Evolutionary conservation across 2,329 filamentous ascomycete genomes (phyloP).

Genomic region (Teratosphaeria pseudoeucalypti): DNA sequence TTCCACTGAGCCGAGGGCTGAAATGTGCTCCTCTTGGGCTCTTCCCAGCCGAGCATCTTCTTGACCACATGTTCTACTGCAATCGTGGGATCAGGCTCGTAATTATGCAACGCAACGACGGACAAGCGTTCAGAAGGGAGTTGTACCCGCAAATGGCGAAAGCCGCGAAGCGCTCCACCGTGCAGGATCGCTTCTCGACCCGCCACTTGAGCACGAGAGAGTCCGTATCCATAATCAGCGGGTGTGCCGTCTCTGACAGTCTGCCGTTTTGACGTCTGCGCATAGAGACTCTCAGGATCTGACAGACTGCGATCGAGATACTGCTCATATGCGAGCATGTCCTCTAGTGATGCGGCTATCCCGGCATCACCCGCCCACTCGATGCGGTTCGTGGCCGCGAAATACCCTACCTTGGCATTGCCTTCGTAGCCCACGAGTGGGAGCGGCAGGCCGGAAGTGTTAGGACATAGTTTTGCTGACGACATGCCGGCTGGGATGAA

Average conservation of each 20-base stretch:
- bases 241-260: conserved; percentile 26
- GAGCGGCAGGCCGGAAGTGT: conserved; percentile 29
- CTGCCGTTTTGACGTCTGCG: conserved; percentile 18
- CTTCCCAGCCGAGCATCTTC: conserved; percentile 18
- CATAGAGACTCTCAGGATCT: conserved; percentile 28
- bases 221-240: conserved; percentile 31
- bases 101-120: conserved; percentile 33
- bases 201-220: conserved; percentile 20
- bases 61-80: conserved; percentile 25
- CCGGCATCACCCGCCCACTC: conserved; percentile 40
- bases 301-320: conserved; percentile 26
- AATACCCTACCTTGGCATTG: conserved; percentile 27
- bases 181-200: conserved; percentile 27
- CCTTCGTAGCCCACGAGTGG: conserved; percentile 38
- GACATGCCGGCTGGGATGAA: conserved; percentile 34
- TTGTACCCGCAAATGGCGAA: conserved; percentile 28
- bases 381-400: conserved; percentile 30
- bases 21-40: conserved; percentile 5
- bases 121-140: conserved; percentile 27
- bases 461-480: conserved; percentile 29
- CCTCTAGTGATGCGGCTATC: conserved; percentile 33
- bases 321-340: conserved; percentile 39
- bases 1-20: conserved; percentile 19
- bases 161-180: conserved; percentile 34
- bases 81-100: conserved; percentile 23